Base-by-base conservation (phyloP, 257 asterid genomes). In the Mentha longifolia region DNA sequence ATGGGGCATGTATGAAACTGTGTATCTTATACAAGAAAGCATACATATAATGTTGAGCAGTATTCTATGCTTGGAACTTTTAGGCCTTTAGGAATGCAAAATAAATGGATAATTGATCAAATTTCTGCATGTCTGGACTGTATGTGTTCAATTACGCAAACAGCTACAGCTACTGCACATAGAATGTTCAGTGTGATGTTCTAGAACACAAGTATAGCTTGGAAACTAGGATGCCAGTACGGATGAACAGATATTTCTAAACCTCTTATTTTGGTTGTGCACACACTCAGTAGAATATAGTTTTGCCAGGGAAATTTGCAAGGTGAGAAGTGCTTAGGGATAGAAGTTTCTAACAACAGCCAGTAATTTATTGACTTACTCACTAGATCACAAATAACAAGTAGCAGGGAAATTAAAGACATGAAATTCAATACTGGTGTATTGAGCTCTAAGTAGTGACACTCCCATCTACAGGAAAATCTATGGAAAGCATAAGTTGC, bases 401-500 rank as follows among this genome's bases (percentile, higher is more conserved):
- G 49, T 63, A 78, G 58, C 47, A 71, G 69, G 74, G 56, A 73
- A 60, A 58, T 61, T 16, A 61, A 30, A 64, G 25, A 25, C 45
- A 28, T 14, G 70, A 71, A 68, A 70, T 60, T 59, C 51, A 67
- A 2, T 39, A 72, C 35, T 65, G 77, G 35, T 50, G 65, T 52
- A 59, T 51, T 41, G 61, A 61, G 64, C 77, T 71, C 51, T 46
- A 70, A 70, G 66, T 57, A 65, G 42, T 16, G 39, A 35, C 43
- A 64, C 66, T 57, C 68, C 39, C 50, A 65, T 61, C 72, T 61
- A 70, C 43, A 67, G 62, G 66, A 19, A 66, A 49, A 30, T 77
- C 68, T 45, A 61, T 16, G 22, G 50, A 58, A 77, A 77, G 30
- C 84, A 68, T 67, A 69, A 49, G 25, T 43, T 70, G 75, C 78